A percentile compares a stretch with the other conserved stretches of the same genome.
phyloP scores from a whole-genome alignment of 306 rosid species.

The Pterocarpus macrocarpus region DNA sequence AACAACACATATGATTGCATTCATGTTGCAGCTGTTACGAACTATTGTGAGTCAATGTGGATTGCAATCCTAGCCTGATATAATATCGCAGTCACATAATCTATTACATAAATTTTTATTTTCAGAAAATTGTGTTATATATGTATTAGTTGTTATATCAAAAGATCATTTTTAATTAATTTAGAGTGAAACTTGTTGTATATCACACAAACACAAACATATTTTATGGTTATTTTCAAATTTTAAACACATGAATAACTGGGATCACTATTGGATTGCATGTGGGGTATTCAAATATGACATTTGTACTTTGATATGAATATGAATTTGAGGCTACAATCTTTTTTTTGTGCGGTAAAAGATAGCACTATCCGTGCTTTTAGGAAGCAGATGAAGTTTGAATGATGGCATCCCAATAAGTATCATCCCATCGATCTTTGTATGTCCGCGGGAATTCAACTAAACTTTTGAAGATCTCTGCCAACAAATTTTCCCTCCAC shows the following conservation, averaged over 20 bases:
- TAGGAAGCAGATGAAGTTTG: conserved; percentile 10
- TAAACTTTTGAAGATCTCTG: conserved; percentile 11
- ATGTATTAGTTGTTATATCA: too few species aligned
- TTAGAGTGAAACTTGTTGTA: too few species aligned
- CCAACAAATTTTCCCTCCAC: conserved; percentile 45
- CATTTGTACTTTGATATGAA: background rate
- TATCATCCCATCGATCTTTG: conserved; percentile 59
- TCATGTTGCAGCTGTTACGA: too few species aligned
- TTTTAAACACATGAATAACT: background rate
- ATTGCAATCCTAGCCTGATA: too few species aligned
- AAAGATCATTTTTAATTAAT: too few species aligned
- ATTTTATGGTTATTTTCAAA: too few species aligned
- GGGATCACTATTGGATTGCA: background rate
- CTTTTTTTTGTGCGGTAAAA: background rate
- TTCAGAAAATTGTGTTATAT: too few species aligned
- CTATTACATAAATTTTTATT: too few species aligned
- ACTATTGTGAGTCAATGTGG: too few species aligned
- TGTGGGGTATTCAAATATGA: background rate
- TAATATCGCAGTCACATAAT: too few species aligned
- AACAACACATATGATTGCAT: too few species aligned
- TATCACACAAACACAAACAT: too few species aligned
- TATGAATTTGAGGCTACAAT: background rate
- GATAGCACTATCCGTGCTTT: background rate
- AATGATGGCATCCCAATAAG: conserved; percentile 46
- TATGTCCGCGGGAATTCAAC: conserved; percentile 5